A percentile compares a stretch with the other conserved stretches of the same genome.
These are phyloP conservation scores for Ophiocordyceps robertsii DNA, from an alignment of 2,329 filamentous ascomycete species.

Conservation along the genomic window DNA sequence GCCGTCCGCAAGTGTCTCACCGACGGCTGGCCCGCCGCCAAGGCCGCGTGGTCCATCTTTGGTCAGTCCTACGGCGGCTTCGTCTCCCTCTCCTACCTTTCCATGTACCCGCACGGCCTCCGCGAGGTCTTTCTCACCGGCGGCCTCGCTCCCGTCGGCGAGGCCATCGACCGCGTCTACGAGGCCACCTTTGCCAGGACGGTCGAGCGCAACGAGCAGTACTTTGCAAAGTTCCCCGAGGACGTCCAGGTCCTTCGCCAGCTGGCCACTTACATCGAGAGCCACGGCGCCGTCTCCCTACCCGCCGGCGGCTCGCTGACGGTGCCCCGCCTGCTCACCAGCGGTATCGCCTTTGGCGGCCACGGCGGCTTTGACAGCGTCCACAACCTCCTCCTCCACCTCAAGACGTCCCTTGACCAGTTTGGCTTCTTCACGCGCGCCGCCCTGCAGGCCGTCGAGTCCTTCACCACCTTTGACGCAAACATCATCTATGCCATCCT, in stretches of 20 bases:
- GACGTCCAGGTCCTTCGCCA: slow-evolving; percentile 56
- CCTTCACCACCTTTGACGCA: slow-evolving; percentile 55
- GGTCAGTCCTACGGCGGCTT: slow-evolving; percentile 93
- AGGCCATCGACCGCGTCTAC: slow-evolving; percentile 64
- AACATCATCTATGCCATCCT: slow-evolving; percentile 74
- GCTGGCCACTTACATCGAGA: slow-evolving; percentile 51
- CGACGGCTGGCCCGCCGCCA: slow-evolving; percentile 50
- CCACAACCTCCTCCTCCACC: slow-evolving; percentile 60
- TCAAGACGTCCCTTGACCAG: slow-evolving; percentile 58
- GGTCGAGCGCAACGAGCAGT: slow-evolving; percentile 58
- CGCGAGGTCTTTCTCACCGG: slow-evolving; percentile 76
- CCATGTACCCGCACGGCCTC: slow-evolving; percentile 62
- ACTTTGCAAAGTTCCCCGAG: slow-evolving; percentile 76
- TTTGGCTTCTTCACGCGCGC: slow-evolving; percentile 65
- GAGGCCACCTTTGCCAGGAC: slow-evolving; percentile 56
- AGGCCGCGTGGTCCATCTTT: slow-evolving; percentile 71
- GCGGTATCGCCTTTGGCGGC: slow-evolving; percentile 66
- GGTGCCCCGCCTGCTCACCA: slow-evolving; percentile 57
- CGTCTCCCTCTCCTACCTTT: slow-evolving; percentile 71
- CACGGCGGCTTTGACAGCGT: slow-evolving; percentile 65
- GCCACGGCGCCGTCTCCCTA: slow-evolving; percentile 42
- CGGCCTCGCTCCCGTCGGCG: slow-evolving; percentile 66
- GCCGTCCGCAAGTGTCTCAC: slow-evolving; percentile 69
- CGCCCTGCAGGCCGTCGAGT: slow-evolving; percentile 56
- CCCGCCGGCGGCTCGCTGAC: slow-evolving; percentile 64